These are phyloP conservation scores for Aspergillus bridgeri DNA, from an alignment of 495 filamentous ascomycete genomes.

Conservation along the genomic window DNA sequence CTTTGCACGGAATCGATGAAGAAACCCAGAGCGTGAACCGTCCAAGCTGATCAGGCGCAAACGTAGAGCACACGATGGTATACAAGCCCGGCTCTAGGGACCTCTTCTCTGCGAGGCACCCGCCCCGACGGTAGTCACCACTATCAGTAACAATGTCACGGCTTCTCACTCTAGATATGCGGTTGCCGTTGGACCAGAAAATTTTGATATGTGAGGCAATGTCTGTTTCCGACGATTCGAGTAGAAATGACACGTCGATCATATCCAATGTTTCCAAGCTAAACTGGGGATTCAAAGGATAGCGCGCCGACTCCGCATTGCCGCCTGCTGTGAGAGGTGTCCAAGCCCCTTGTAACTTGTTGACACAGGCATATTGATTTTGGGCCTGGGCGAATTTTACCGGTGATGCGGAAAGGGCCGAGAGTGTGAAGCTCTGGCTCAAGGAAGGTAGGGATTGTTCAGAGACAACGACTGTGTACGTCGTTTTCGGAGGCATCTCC, in stretches of 20 bases:
- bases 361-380: slow-evolving; percentile 54
- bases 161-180: slow-evolving; percentile 61
- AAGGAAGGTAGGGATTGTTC: slow-evolving; percentile 69
- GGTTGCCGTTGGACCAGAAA: slow-evolving; percentile 69
- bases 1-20: slow-evolving; percentile 48
- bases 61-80: slow-evolving; percentile 84
- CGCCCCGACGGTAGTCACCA: slow-evolving; percentile 79
- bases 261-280: slow-evolving; percentile 53
- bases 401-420: slow-evolving; percentile 64
- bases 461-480: slow-evolving; percentile 76
- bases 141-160: slow-evolving; percentile 76
- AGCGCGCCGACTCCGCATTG: slow-evolving; percentile 68
- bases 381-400: slow-evolving; percentile 58
- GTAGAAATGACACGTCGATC: slow-evolving; percentile 63
- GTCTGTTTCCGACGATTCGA: slow-evolving; percentile 66
- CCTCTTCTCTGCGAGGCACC: slow-evolving; percentile 61
- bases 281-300: slow-evolving; percentile 84
- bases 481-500: slow-evolving; percentile 52
- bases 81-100: slow-evolving; percentile 66
- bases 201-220: slow-evolving; percentile 81
- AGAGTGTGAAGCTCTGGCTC: slow-evolving; percentile 77
- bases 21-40: slow-evolving; percentile 72
- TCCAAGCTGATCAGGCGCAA: slow-evolving; percentile 70
- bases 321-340: slow-evolving; percentile 77
- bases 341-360: slow-evolving; percentile 62